Base-by-base conservation (phyloP, 495 filamentous ascomycete species). In the Hyaloscypha hepaticicola region DNA sequence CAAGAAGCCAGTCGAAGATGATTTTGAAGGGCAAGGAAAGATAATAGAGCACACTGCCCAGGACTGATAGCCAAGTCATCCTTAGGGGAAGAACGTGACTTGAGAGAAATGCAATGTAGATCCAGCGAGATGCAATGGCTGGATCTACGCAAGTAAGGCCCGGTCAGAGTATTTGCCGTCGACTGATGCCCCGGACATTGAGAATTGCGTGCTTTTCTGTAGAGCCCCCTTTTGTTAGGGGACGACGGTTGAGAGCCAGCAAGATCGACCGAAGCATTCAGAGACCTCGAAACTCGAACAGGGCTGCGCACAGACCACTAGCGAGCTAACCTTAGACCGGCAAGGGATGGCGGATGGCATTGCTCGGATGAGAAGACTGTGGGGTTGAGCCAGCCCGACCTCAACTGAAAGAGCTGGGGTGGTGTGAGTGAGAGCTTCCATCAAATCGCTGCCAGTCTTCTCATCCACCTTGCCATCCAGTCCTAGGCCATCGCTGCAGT, bases 41-140 rank as follows among this genome's bases (percentile, higher is more conserved):
- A 26, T 75, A 76, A 50, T 64, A 63, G 61, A 72, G 31, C 45
- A 73, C 58, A 64, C 62, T 48, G 61, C 60, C 22, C 58, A 72
- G 3, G 60, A 65, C 12, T 6, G 68, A 53, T 28, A 72, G 68
- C 72, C 72, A 75, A 60, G 69, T 64, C 70, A 75, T 72, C 58
- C 55, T 58, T 56, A 16, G 1, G 38, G 19, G 16, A 3, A 45
- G 7, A 62, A 62, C 51, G 64, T 56, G 50, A 24, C 50, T 24
- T 24, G 50, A 25, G 22, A 6, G 50, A 53, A 53, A 53, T 26
- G 11, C 9, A n/a, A n/a, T n/a, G n/a, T n/a, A n/a, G n/a, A n/a
- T n/a, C n/a, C n/a, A 25, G 22, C 3, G 50, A 53, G 25, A 53
- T 26, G 11, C 9, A 16, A 45, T 19, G 38, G 38, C 38, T 16